Base-by-base conservation (phyloP, 2,329 filamentous ascomycete genomes). In the Pezicula neosporulosa region DNA sequence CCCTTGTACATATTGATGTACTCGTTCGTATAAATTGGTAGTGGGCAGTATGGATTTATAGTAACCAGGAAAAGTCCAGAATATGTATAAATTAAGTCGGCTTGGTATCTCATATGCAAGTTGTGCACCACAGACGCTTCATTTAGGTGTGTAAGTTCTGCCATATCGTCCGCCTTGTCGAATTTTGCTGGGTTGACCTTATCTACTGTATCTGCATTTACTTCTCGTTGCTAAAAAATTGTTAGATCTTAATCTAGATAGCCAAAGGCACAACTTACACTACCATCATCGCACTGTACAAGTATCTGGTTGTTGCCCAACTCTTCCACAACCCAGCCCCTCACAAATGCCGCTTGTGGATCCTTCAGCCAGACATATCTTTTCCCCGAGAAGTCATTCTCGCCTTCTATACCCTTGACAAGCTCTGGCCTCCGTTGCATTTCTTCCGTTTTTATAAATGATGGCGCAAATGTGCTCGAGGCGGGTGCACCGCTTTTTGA, bases 161-260 rank as follows among this genome's bases (percentile, higher is more conserved):
- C 94, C 94, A 99, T 99, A 70, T 99, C 95, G 73, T 95, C 91
- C 58, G 93, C 93, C 72, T 97, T 99, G 80, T 99, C 94, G 73
- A 99, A 99, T 69, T 99, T 99, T 65, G 93, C 93, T 44, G 94
- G 94, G 72, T 99, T 99, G 75, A 99, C 95, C 72, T 97, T 97
- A 77, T 99, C 95, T 60, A 97, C 91, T 62, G 85, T 87, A 63
- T 97, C 92, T 47, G 82, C 74, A 59, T 93, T 86, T 47, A 94
- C 86, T 66, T 96, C 89, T 60, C 90, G 86, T 83, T 96, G 90
- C 85, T 94, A 60, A 16, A 5, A n/a, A 36, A 35, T 19, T 30
- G 49, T 62, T 59, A 65, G 56, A 38, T 46, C 27, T 5, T 15
- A 16, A 13, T 12, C 16, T 21, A 13, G n/a, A 13, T 16, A 15